These are phyloP conservation scores for Glycine latifolia DNA, from an alignment of 306 rosid genomes.

Conservation along the genomic window DNA sequence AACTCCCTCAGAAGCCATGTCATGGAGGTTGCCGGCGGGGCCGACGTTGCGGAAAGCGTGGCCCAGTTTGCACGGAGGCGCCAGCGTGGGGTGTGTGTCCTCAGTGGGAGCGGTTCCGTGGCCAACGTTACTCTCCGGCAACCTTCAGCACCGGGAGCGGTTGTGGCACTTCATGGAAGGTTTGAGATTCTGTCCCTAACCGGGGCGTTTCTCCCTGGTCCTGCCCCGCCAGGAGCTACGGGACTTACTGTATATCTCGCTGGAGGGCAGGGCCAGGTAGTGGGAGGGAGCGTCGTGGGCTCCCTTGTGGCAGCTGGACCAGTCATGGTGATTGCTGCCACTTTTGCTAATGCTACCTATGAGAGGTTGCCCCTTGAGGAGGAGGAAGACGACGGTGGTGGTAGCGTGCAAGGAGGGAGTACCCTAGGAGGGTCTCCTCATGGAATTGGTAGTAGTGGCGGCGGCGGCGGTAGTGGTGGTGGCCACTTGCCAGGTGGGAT, in stretches of 20 bases:
- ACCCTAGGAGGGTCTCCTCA: constrained; percentile 57
- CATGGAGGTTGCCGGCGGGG: constrained; percentile 82
- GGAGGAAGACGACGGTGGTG: constrained; percentile 58
- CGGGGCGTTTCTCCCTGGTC: constrained; percentile 87
- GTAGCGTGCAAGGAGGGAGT: constrained; percentile 48
- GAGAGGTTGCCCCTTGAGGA: constrained; percentile 91
- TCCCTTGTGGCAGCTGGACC: constrained; percentile 89
- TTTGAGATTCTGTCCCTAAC: constrained; percentile 82
- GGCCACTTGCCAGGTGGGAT: constrained; percentile 55
- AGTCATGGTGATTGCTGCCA: constrained; percentile 89
- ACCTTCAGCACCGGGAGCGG: constrained; percentile 77
- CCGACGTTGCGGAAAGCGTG: constrained; percentile 79
- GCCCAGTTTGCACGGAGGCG: constrained; percentile 81
- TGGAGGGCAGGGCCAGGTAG: constrained; percentile 89
- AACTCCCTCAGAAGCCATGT: constrained; percentile 86
- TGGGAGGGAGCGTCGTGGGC: constrained; percentile 93
- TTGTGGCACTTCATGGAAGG: constrained; percentile 87
- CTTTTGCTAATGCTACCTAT: constrained; percentile 92
- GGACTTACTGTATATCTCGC: constrained; percentile 88
- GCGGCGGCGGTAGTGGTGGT: constrained; percentile 33
- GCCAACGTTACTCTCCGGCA: constrained; percentile 89
- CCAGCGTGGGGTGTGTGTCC: constrained; percentile 90
- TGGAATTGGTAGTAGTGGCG: constrained; percentile 52
- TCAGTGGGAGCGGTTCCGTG: constrained; percentile 88
- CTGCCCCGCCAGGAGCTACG: constrained; percentile 81